A percentile compares a stretch with the other conserved stretches of the same genome.
phyloP scores from a whole-genome alignment of 2,329 filamentous ascomycete genomes.

The Simplicillium aogashimaense region DNA sequence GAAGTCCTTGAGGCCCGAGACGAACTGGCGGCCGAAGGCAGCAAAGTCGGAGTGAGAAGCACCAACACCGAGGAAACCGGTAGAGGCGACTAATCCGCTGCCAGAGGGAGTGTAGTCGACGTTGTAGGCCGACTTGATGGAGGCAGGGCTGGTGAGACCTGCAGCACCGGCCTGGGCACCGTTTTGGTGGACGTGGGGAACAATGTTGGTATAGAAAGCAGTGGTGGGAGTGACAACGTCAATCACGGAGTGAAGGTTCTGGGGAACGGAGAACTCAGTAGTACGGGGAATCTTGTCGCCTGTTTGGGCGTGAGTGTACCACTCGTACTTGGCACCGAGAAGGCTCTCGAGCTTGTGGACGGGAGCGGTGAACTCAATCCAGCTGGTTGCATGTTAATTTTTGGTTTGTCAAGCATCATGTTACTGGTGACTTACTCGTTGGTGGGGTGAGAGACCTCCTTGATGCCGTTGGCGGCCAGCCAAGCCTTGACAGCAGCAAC shows the following conservation, averaged over 20 bases:
- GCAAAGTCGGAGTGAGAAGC: neutral
- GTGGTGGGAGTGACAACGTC: neutral
- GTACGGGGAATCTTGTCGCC: neutral
- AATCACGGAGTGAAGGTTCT: neutral
- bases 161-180: neutral
- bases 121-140: neutral
- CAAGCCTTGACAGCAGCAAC: constrained; percentile 5
- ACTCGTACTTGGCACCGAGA: neutral
- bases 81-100: neutral
- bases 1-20: constrained; percentile 3
- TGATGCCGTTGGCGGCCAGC: constrained; percentile 7
- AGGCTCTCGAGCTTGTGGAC: neutral
- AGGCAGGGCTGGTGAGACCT: neutral
- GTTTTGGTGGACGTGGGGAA: neutral
- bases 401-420: neutral
- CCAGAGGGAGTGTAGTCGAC: neutral
- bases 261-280: neutral
- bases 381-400: neutral
- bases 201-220: neutral
- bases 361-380: neutral
- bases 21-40: neutral
- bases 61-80: neutral
- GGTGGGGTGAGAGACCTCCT: neutral
- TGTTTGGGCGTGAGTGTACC: neutral
- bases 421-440: neutral